Conservation (phyloP, 768 basidiomycete genomes). For the Boletus pseudo-olivaceus region DNA sequence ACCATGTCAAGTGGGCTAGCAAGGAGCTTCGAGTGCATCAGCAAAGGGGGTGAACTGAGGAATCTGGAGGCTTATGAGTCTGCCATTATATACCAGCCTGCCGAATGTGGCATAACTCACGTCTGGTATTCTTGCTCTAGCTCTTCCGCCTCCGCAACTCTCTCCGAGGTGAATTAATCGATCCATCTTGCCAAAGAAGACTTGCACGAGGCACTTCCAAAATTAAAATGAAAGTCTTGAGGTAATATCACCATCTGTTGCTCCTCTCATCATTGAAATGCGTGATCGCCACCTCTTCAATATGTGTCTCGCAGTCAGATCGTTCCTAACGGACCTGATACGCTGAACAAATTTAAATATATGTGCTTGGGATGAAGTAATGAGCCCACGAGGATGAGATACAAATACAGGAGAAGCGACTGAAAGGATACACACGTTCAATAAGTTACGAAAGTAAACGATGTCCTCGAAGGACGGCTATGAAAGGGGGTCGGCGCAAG, state of each 20-base stretch:
- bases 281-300: conserved; percentile 30
- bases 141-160: conserved; percentile 10
- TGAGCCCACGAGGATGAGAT: conserved; percentile 29
- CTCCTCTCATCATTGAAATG: conserved; percentile 28
- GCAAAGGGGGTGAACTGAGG: conserved; percentile 10
- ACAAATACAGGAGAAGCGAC: conserved; percentile 28
- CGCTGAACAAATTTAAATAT: conserved; percentile 15
- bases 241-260: conserved; percentile 32
- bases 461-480: conserved; percentile 54
- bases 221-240: conserved; percentile 27
- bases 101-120: conserved; percentile 14
- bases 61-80: conserved; percentile 6
- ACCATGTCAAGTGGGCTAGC: conserved; percentile 26
- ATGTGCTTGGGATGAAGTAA: conserved; percentile 18
- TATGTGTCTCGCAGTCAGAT: conserved; percentile 23
- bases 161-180: conserved; percentile 19
- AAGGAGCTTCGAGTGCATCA: conserved; percentile 25
- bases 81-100: conserved; percentile 22
- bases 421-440: conserved; percentile 23
- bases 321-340: conserved; percentile 25
- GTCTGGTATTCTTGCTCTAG: conserved; percentile 17
- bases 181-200: conserved; percentile 14
- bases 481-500: conserved; percentile 58
- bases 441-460: conserved; percentile 29
- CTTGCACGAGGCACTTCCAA: conserved; percentile 27